Evolutionary conservation across 2,329 filamentous ascomycete species (phyloP).

Genomic region (Ophiostoma himal-ulmi): DNA sequence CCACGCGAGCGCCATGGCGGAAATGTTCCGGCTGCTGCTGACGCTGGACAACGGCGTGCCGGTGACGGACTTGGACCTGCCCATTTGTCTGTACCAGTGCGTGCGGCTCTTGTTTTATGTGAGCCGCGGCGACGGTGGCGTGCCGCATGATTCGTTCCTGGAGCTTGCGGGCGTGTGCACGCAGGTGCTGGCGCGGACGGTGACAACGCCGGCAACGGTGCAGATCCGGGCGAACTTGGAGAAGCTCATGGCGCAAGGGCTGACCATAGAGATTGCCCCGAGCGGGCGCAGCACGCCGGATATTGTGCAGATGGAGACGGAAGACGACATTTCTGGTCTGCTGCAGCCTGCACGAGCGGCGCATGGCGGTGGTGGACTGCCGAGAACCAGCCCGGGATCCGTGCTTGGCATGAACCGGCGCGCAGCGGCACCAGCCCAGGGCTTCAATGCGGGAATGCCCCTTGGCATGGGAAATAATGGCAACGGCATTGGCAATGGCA

Average conservation of each 20-base stretch:
- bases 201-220: constrained; percentile 45
- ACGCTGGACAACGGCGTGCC: constrained; percentile 46
- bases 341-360: constrained; percentile 16
- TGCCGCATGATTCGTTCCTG: constrained; percentile 40
- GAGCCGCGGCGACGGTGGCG: constrained; percentile 40
- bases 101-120: constrained; percentile 48
- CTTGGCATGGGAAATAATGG: background rate
- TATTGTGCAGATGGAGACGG: constrained; percentile 25
- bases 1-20: constrained; percentile 50
- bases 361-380: background rate
- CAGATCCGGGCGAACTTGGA: constrained; percentile 47
- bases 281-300: constrained; percentile 27
- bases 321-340: constrained; percentile 24
- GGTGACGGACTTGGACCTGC: constrained; percentile 50
- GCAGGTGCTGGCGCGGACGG: constrained; percentile 46
- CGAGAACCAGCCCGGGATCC: background rate
- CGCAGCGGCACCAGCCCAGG: background rate
- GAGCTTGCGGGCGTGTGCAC: constrained; percentile 49
- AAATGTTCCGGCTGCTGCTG: constrained; percentile 49
- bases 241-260: constrained; percentile 44
- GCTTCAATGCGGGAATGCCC: background rate
- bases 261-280: constrained; percentile 32
- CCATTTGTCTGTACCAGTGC: constrained; percentile 52
- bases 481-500: background rate
- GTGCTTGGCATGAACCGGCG: constrained; percentile 13